A percentile compares a stretch with the other conserved stretches of the same genome.
phyloP scores from a whole-genome alignment of 129 eudicot genomes.

The Flaveria trinervia region DNA sequence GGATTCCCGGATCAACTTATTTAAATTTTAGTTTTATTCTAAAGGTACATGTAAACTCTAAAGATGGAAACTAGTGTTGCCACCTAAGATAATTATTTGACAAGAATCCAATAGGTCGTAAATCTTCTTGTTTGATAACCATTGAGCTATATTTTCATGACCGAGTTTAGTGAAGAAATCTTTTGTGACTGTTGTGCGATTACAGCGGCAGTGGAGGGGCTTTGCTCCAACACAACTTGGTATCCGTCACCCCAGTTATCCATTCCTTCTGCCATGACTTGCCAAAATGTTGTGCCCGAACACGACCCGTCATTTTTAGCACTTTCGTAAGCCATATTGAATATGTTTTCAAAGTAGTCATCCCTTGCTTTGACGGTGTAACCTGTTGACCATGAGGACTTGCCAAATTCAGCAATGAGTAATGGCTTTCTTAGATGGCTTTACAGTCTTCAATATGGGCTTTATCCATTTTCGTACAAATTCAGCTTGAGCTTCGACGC shows the following conservation, averaged over 20 bases:
- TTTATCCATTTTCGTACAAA: constrained; percentile 36
- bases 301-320: constrained; percentile 44
- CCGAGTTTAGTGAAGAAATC: constrained; percentile 26
- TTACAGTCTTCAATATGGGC: constrained; percentile 40
- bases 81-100: neutral
- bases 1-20: neutral
- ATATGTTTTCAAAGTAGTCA: constrained; percentile 29
- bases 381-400: constrained; percentile 36
- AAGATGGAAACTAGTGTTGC: neutral
- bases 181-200: constrained; percentile 40
- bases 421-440: constrained; percentile 35
- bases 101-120: neutral
- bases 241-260: constrained; percentile 53
- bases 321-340: constrained; percentile 28
- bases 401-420: constrained; percentile 38
- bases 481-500: constrained; percentile 29
- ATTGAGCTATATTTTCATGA: neutral
- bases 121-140: neutral
- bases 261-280: constrained; percentile 52
- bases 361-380: constrained; percentile 35
- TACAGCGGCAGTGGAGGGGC: constrained; percentile 38
- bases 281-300: constrained; percentile 51
- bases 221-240: constrained; percentile 46
- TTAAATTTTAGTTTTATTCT: neutral
- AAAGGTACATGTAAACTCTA: neutral